Percentiles rank a stretch among this genome's conserved stretches.
phyloP scores from a whole-genome alignment of 2,329 filamentous ascomycete species.

The Incumbomyces delicatus region DNA sequence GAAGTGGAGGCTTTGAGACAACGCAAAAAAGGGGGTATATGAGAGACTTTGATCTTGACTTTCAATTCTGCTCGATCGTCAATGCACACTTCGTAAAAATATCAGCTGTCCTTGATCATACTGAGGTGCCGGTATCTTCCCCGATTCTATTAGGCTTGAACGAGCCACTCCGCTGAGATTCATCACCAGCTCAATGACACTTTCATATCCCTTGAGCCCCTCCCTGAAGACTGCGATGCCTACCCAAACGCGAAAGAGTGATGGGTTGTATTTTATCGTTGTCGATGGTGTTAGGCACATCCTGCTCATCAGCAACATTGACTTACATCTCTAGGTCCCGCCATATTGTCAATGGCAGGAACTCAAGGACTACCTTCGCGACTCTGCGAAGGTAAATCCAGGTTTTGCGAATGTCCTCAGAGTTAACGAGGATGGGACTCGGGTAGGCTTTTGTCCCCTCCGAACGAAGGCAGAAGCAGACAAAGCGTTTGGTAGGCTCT shows the following conservation, averaged over 20 bases:
- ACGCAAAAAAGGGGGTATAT: too few relatives aligned
- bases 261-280: constrained; percentile 18
- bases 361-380: constrained; percentile 19
- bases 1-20: too few relatives aligned
- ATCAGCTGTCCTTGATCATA: too few relatives aligned
- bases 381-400: constrained; percentile 1
- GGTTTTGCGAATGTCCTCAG: constrained; percentile 3
- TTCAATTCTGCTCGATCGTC: too few relatives aligned
- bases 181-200: too few relatives aligned
- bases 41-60: too few relatives aligned
- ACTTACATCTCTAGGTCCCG: constrained; percentile 13
- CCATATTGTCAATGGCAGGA: constrained; percentile 21
- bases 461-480: constrained; percentile 5
- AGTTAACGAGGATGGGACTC: constrained; percentile 3
- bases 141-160: too few relatives aligned
- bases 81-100: too few relatives aligned
- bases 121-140: too few relatives aligned
- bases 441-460: constrained; percentile 6
- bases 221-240: too few relatives aligned
- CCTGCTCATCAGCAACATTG: background rate
- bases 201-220: too few relatives aligned
- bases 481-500: constrained; percentile 1
- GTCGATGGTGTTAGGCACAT: constrained; percentile 15
- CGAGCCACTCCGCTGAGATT: too few relatives aligned
- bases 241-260: constrained; percentile 9